These are phyloP conservation scores for Aspergillus diversus DNA, from an alignment of 495 filamentous ascomycete species.

Conservation along the genomic window DNA sequence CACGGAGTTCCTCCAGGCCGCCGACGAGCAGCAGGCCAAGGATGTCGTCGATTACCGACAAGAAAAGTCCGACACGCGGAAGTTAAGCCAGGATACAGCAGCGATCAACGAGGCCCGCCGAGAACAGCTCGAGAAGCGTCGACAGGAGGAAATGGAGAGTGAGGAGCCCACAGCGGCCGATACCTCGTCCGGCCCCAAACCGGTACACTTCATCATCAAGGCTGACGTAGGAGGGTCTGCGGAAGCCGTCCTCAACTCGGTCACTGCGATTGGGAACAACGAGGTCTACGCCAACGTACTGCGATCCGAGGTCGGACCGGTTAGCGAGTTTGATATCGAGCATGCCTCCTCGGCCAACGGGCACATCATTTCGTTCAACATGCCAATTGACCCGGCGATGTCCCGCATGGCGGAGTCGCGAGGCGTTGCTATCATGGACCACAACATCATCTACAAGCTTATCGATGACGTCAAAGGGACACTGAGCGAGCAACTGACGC, in stretches of 20 bases:
- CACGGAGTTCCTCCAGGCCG: conserved; percentile 82
- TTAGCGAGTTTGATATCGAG: conserved; percentile 87
- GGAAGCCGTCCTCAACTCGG: conserved; percentile 79
- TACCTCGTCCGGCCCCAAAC: conserved; percentile 53
- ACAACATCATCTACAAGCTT: conserved; percentile 91
- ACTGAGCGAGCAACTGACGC: conserved; percentile 69
- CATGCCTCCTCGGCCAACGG: conserved; percentile 73
- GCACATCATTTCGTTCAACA: conserved; percentile 86
- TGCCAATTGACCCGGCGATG: conserved; percentile 67
- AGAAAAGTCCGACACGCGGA: conserved; percentile 62
- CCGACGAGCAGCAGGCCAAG: conserved; percentile 77
- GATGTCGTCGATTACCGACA: conserved; percentile 75
- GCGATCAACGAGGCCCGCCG: conserved; percentile 75
- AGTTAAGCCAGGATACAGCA: conserved; percentile 69
- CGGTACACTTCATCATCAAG: conserved; percentile 85
- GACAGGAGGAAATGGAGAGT: conserved; percentile 47
- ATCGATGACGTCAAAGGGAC: conserved; percentile 77
- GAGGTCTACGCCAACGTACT: conserved; percentile 80
- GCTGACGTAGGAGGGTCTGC: conserved; percentile 92
- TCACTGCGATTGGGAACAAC: conserved; percentile 77
- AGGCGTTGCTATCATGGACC: conserved; percentile 77
- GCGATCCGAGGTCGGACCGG: conserved; percentile 73
- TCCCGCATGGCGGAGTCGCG: conserved; percentile 65
- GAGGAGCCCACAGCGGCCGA: conserved; percentile 28
- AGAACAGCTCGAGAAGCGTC: conserved; percentile 60